Percentiles rank a stretch among this genome's conserved stretches.
Evolutionary conservation across 768 basidiomycete species (phyloP).

Genomic region (Leucosporidium scottii): DNA sequence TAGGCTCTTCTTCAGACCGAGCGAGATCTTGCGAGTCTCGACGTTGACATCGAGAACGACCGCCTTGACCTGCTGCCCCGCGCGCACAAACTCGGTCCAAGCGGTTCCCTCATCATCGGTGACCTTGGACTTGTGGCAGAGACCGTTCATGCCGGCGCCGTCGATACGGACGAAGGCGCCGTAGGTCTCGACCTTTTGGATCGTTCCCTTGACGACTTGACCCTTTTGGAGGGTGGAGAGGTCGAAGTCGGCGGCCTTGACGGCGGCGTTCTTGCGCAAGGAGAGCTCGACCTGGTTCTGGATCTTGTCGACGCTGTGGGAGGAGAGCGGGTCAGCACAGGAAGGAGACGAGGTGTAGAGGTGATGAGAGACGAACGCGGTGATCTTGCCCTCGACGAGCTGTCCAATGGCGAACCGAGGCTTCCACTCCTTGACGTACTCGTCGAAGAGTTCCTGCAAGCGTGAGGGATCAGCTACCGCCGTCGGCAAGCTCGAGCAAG

Average conservation of each 20-base stretch:
- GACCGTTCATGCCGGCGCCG: slow-evolving; percentile 72
- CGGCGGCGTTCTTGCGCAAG: slow-evolving; percentile 50
- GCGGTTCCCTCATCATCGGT: slow-evolving; percentile 77
- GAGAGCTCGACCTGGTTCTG: slow-evolving; percentile 84
- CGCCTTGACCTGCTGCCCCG: slow-evolving; percentile 79
- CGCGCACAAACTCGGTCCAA: slow-evolving; percentile 72
- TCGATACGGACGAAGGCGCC: slow-evolving; percentile 88
- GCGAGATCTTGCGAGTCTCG: slow-evolving; percentile 71
- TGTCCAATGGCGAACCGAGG: slow-evolving; percentile 68
- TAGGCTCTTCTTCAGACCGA: slow-evolving; percentile 76
- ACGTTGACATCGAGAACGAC: slow-evolving; percentile 64
- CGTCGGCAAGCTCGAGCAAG: background rate
- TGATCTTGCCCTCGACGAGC: slow-evolving; percentile 75
- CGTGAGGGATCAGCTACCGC: background rate
- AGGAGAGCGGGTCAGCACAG: background rate
- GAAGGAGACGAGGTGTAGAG: background rate
- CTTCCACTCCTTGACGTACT: slow-evolving; percentile 98
- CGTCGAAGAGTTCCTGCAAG: slow-evolving; percentile 32
- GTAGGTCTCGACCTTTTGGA: slow-evolving; percentile 77
- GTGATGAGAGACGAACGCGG: slow-evolving; percentile 51
- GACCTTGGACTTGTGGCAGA: slow-evolving; percentile 92
- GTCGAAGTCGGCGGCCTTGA: slow-evolving; percentile 40
- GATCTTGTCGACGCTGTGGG: slow-evolving; percentile 57
- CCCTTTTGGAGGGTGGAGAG: slow-evolving; percentile 58
- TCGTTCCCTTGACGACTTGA: slow-evolving; percentile 67